Conservation (phyloP, 208 protist species). For the Kentomonas sorsogonicus region DNA sequence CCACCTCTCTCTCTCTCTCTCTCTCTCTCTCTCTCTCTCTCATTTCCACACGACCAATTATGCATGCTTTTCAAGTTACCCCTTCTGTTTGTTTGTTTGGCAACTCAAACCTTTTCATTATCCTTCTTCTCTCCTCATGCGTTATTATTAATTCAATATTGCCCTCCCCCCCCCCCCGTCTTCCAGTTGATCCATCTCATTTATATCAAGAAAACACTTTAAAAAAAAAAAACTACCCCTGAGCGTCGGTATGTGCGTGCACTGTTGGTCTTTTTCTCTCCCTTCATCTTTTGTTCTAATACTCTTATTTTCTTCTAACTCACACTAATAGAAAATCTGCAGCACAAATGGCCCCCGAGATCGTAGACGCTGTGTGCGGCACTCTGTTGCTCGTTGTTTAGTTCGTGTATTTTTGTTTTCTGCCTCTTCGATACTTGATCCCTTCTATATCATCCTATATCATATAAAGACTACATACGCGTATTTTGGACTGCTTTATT, state of each 20-base stretch:
- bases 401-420: neutral
- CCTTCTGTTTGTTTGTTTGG: no score
- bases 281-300: neutral
- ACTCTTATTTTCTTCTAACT: constrained; percentile 5
- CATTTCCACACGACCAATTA: neutral
- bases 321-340: no score
- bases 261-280: constrained; percentile 6
- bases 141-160: no score
- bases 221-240: neutral
- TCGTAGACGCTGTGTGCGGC: neutral
- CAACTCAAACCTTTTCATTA: no score
- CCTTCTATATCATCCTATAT: neutral
- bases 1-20: constrained; percentile 3
- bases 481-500: no score
- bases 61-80: no score
- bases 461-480: constrained; percentile 2
- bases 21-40: neutral
- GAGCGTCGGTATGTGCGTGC: neutral
- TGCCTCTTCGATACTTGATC: neutral
- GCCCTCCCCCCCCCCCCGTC: no score
- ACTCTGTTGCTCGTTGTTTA: constrained; percentile 5
- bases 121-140: no score
- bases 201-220: neutral
- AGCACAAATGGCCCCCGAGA: no score
- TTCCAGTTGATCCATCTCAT: no score